A percentile compares a stretch with the other conserved stretches of the same genome.
These are phyloP conservation scores for Prunus salicina DNA, from an alignment of 306 rosid genomes.

Conservation along the genomic window DNA sequence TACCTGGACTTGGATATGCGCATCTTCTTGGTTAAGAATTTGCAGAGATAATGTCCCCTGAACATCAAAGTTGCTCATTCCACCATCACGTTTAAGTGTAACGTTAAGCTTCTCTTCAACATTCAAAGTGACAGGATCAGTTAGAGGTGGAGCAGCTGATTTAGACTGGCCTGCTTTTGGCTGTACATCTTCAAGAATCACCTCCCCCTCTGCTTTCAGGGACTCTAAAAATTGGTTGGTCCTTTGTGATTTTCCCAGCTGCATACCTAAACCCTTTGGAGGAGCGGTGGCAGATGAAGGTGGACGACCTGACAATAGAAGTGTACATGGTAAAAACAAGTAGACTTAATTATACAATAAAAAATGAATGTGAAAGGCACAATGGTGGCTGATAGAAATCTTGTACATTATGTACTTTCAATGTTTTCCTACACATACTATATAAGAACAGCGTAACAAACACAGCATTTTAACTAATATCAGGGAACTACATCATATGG, in stretches of 20 bases:
- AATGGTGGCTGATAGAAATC: not conserved
- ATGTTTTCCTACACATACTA: not conserved
- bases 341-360: slow-evolving; percentile 6
- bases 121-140: slow-evolving; percentile 87
- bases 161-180: slow-evolving; percentile 66
- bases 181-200: slow-evolving; percentile 83
- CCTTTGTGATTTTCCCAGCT: slow-evolving; percentile 85
- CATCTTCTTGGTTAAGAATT: slow-evolving; percentile 88
- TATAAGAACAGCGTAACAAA: not conserved
- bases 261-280: slow-evolving; percentile 88
- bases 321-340: slow-evolving; percentile 19
- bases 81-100: slow-evolving; percentile 90
- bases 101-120: slow-evolving; percentile 93
- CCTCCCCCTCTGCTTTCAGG: slow-evolving; percentile 95
- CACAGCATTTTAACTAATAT: not conserved
- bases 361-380: not conserved
- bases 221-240: slow-evolving; percentile 90
- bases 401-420: not conserved
- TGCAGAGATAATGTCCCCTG: slow-evolving; percentile 90
- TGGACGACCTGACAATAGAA: slow-evolving; percentile 57
- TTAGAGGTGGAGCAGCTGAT: slow-evolving; percentile 67
- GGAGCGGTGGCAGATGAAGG: slow-evolving; percentile 89
- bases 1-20: slow-evolving; percentile 88
- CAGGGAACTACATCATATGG: not conserved
- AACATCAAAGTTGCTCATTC: slow-evolving; percentile 86